Base-by-base conservation (phyloP, 495 filamentous ascomycete species). In the Echria macrotheca region DNA sequence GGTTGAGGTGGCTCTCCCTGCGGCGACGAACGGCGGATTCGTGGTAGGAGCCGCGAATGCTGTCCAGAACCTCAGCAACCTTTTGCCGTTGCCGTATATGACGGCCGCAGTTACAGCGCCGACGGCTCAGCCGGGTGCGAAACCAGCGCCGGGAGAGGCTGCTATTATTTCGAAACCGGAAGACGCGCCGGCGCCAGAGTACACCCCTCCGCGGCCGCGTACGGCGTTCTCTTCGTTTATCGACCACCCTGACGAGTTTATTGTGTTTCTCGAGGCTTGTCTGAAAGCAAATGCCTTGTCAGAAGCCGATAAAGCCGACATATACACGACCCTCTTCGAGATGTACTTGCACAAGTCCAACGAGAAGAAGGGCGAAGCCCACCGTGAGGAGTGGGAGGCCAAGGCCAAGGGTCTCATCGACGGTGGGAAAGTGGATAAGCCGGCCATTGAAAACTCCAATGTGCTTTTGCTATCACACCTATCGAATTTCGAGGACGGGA, bases 171-270 rank as follows among this genome's bases (percentile, higher is more conserved):
- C 60, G 43, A 66, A 62, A 8, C 32, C 58, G 17, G 67, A 68
- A 25, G 55, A 59, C n/a, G 38, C 55, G 22, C 23, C 61, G 0
- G 50, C 63, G 3, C 60, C 66, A n/a, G 63, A 60, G 48, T 89
- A 89, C 63, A 80, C 68, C 9, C 72, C 82, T 2, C 91, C 94
- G 0, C 86, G 83, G 55, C 91, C 94, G 5, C 74, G 94, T 43
- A 91, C 86, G 1, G 94, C 93, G 2, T 98, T 98, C 67, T 95
- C 93, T 5, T 89, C 87, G 0, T 98, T 97, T 63, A 91, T 97
- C 40, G 91, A 96, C 59, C 89, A 96, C 56, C 81, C 93, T 0
- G 78, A 85, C 46, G 80, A 96, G 55, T 96, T 98, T 60, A 87
- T 96, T 43, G 70, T 80, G 9, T 98, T 98, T 59, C 71, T 98